Base-by-base conservation (phyloP, 331 rosid genomes). In the Prunus yedoensis region DNA sequence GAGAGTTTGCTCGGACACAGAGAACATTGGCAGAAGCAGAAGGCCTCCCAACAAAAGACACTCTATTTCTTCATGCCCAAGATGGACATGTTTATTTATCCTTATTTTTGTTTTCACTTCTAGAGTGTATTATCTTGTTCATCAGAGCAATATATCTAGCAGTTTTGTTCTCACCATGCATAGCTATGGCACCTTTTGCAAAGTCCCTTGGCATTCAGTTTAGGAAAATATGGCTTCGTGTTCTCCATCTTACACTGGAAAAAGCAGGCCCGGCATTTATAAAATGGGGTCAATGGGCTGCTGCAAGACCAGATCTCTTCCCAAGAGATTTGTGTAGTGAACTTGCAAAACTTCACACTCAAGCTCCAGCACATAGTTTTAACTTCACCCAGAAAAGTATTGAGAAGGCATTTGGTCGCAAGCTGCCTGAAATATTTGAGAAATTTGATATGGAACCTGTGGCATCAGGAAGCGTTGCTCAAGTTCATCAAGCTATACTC, bases 201-300 rank as follows among this genome's bases (percentile, higher is more conserved):
- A 82, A 77, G 57, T 80, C 49, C 70, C 76, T 84, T 23, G 96
- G 97, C 52, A 20, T 57, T 64, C 76, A 79, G 38, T 90, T 72
- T 81, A 82, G 97, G 77, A 84, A 81, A 88, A 81, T 70, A 66
- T 90, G 97, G 97, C 79, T 90, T 57, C 90, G 45, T 68, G 63
- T 81, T 45, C 89, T 92, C 15, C 91, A 78, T 43, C 81, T 50
- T 66, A 79, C 94, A 14, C 87, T 92, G 71, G 93, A 87, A 81
- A 87, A 84, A 2, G 96, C 96, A 70, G 96, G 96, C 66, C 89
- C 97, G 0, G 92, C 94, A 17, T 90, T 92, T 74, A 92, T 90
- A 57, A 92, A 92, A 74, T 92, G 97, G 97, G 97, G 96, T 74
- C 97, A 90, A 73, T 88, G 97, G 97, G 97, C 96, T 66, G 97